Base-by-base conservation (phyloP, 164 flowering plant species). In the Umbellularia californica region DNA sequence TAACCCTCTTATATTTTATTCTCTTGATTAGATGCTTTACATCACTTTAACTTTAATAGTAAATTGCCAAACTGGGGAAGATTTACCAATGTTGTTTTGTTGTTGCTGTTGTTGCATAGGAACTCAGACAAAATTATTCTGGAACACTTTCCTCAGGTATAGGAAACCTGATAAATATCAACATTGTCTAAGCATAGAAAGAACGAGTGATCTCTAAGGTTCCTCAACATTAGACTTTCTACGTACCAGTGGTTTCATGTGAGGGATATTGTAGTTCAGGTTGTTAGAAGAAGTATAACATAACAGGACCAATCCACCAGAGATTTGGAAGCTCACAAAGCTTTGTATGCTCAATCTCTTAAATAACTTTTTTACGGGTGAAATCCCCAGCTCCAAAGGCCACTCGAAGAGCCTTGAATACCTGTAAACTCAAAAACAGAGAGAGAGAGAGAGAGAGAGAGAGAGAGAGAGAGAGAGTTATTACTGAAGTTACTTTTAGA, bases 301-400 rank as follows among this genome's bases (percentile, higher is more conserved):
- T 95, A 79, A 72, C 93, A 77, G 99, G 99, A 64, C n/a, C 79
- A 63, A 83, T 95, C 14, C 99, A 97, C 2, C 78, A 63, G 97
- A 93, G 80, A 58, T 95, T 66, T 95, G 97, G 74, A 87, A 71
- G 77, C 90, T 95, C 4, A 58, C 87, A 23, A 89, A 83, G 80
- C 94, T 95, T 79, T 86, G 74, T 1, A 85, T 89, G 19, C 87
- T 93, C 71, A 95, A 95, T 86, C 90, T 95, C 77, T 95, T 98
- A 2, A 83, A 82, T 70, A 93, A 95, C 70, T 12, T 66, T 69
- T 90, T 95, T 78, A 80, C 74, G 52, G 94, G 93, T 65, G 74
- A 70, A 78, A 82, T 95, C 58, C 97, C 98, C 20, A 58, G 78
- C 92, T 77, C 58, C 92, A 25, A 79, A 30, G 33, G 88, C 76